Conservation (phyloP, 2,329 filamentous ascomycete genomes). For the Cryphonectria radicalis region DNA sequence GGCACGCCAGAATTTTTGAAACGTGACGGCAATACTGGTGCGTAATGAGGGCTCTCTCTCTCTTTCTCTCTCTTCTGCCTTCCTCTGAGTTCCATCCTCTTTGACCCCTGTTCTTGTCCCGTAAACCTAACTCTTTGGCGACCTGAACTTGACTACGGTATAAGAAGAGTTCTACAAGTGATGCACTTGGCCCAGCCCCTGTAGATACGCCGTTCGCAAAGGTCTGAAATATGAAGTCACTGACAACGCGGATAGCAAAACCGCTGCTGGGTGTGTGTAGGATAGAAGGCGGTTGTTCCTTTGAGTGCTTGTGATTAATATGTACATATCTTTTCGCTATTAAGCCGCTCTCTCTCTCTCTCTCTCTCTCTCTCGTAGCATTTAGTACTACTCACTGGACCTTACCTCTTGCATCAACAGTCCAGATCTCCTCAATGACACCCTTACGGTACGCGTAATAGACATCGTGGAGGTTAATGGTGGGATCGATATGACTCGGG, state of each 20-base stretch:
- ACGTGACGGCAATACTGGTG: not conserved
- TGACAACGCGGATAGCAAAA: not conserved
- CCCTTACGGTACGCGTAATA: conserved; percentile 55
- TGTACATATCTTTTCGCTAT: not conserved
- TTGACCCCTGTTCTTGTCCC: not conserved
- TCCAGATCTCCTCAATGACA: conserved; percentile 55
- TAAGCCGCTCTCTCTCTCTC: not conserved
- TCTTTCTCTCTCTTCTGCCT: not conserved
- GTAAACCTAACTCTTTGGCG: not conserved
- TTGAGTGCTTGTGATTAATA: not conserved
- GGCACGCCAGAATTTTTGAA: not conserved
- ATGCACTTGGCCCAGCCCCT: not conserved
- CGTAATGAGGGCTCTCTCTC: not conserved
- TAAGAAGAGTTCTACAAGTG: not conserved
- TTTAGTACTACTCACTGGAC: conserved; percentile 46
- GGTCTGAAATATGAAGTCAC: not conserved
- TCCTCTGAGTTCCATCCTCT: not conserved
- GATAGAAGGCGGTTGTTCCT: not conserved
- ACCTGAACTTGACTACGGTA: not conserved
- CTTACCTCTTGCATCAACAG: conserved; percentile 54
- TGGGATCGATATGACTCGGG: conserved; percentile 59
- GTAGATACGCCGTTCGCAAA: not conserved
- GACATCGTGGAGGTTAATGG: conserved; percentile 55
- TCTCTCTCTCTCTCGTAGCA: not conserved
- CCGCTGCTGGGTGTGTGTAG: not conserved